Evolutionary conservation across 306 rosid genomes (phyloP), one percentile per base, ranked within the genome.

Genomic region (Senna siamea): DNA sequence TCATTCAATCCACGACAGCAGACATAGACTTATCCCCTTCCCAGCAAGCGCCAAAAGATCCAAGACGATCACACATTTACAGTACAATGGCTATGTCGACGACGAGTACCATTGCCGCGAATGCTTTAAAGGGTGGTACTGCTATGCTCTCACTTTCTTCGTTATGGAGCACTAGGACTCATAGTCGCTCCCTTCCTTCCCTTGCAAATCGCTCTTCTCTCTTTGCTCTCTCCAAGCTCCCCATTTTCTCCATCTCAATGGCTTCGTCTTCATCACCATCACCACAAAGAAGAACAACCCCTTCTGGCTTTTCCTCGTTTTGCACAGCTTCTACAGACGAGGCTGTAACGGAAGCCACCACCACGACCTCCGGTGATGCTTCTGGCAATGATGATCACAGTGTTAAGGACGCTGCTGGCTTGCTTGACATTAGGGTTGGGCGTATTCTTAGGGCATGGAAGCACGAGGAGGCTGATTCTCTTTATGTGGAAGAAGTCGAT

Each of bases 391-490:
- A 13, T 23, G 85, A 80, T 0, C 5, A 5, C 26, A 78, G 56
- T 72, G 32, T 88, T 13, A 91, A 74, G 83, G 94, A 91, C 61
- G 72, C 85, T 2, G 98, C 94, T 8, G 87, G 83, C 28, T 54
- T 81, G 84, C 98, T 91, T 58, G 98, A 91, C 76, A 84, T 91
- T 23, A 88, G 97, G 86, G 97, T 93, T 70, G 98, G 98, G 40
- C 80, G 68, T 3, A 80, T 93, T 65, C 34, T 88, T 28, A 91
- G 44, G 80, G 97, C 95, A 1, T 88, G 96, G 98, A 85, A 87
- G 78, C 98, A 94, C 58, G 93, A 85, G 43, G 97, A 94, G 69
- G 98, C 97, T 30, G 98, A 94, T 23, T 78, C 92, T 38, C 97
- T 94, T 15, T 94, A 86, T 76, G 97, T 91, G 1, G 98, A 94